These are phyloP conservation scores for Hydrangea macrophylla DNA, from an alignment of 148 eudicot species.

Conservation along the genomic window DNA sequence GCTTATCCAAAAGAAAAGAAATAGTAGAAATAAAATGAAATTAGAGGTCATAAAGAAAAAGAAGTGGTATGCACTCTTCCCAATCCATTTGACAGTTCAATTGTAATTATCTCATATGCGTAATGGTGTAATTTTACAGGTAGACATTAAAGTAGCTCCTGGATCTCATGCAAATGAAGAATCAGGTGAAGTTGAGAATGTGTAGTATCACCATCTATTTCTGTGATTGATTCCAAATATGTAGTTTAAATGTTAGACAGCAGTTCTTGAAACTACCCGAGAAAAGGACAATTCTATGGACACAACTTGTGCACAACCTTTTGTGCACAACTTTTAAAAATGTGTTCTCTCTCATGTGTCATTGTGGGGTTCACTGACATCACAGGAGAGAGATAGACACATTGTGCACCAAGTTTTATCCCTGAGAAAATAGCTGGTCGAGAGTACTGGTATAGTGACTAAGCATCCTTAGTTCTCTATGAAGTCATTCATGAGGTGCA, in stretches of 20 bases:
- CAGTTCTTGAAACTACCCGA: neutral
- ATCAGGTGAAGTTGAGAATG: constrained; percentile 48
- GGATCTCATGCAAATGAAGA: constrained; percentile 93
- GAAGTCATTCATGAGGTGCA: neutral
- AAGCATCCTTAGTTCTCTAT: neutral
- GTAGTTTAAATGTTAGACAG: neutral
- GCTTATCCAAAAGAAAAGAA: too few relatives aligned
- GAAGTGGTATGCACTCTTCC: neutral
- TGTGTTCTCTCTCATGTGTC: too few relatives aligned
- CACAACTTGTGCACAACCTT: too few relatives aligned
- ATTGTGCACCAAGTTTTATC: too few relatives aligned
- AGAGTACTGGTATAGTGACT: neutral
- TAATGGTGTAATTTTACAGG: constrained; percentile 33
- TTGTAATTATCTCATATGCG: neutral
- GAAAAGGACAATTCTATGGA: too few relatives aligned
- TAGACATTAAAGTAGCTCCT: constrained; percentile 88
- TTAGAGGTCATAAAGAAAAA: neutral
- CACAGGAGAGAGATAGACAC: too few relatives aligned
- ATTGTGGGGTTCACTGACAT: too few relatives aligned
- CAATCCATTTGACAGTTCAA: neutral
- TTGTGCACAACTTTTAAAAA: too few relatives aligned
- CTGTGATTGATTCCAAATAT: neutral
- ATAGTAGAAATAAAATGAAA: too few relatives aligned
- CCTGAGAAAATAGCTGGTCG: neutral
- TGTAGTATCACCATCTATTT: neutral